These are phyloP conservation scores for Asterochloris sp. DNA, from an alignment of 139 green algal species.

Conservation along the genomic window DNA sequence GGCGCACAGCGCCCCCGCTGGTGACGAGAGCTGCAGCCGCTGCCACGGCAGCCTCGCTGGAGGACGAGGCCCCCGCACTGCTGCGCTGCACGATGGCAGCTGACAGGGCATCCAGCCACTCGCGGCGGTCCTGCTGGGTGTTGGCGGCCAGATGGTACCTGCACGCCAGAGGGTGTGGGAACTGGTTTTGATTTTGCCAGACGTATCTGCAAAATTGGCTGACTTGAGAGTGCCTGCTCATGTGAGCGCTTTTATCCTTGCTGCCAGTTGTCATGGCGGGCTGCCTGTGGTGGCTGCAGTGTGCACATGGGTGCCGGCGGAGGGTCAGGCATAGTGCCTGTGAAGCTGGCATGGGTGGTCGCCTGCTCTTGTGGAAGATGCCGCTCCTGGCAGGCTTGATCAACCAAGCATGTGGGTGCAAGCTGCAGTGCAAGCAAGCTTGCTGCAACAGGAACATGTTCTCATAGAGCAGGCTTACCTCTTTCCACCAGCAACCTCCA, in stretches of 20 bases:
- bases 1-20: background rate
- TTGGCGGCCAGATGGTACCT: slow-evolving; percentile 10
- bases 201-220: background rate
- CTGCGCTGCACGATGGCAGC: background rate
- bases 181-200: no score
- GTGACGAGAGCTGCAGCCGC: background rate
- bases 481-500: no score
- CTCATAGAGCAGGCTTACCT: no score
- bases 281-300: background rate
- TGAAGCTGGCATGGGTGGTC: no score
- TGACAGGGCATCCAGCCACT: slow-evolving; percentile 1
- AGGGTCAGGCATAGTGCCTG: background rate
- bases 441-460: no score
- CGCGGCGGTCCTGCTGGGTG: background rate
- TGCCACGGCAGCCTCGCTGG: background rate
- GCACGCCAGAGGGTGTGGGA: background rate
- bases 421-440: no score
- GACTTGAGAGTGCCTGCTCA: background rate
- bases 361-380: no score
- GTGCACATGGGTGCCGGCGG: background rate
- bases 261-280: background rate
- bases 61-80: background rate
- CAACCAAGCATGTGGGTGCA: no score
- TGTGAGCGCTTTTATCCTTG: background rate
- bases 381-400: no score